A percentile compares a stretch with the other conserved stretches of the same genome.
Evolutionary conservation across 768 basidiomycete genomes (phyloP).

Genomic region (Rhodocollybia butyracea): DNA sequence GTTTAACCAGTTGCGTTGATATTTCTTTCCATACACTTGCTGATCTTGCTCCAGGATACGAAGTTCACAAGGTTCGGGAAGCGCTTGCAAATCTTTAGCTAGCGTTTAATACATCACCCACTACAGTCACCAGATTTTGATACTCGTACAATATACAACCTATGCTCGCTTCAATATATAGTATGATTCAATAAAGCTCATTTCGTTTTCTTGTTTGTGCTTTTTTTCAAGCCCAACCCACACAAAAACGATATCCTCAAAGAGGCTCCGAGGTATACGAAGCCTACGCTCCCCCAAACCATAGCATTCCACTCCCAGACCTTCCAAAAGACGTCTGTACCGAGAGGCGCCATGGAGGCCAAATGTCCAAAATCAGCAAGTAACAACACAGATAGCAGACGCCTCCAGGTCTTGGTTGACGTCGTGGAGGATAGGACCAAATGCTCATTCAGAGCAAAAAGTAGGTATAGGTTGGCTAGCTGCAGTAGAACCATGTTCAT

Average conservation of each 20-base stretch:
- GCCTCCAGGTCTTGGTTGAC: constrained; percentile 38
- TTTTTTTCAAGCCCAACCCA: constrained; percentile 27
- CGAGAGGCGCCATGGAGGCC: constrained; percentile 40
- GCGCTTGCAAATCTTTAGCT: neutral
- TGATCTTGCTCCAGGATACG: neutral
- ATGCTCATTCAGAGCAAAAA: constrained; percentile 49
- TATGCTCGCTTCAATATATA: no score
- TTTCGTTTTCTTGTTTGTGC: neutral
- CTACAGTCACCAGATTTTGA: no score
- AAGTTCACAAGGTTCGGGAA: neutral
- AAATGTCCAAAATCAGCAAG: constrained; percentile 50
- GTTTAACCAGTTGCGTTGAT: neutral
- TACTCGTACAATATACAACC: neutral
- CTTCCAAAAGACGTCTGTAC: constrained; percentile 37
- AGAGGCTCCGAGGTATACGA: constrained; percentile 44
- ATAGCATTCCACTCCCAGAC: constrained; percentile 51
- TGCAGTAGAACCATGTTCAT: constrained; percentile 41
- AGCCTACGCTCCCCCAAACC: constrained; percentile 53
- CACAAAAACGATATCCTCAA: constrained; percentile 39
- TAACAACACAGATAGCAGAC: constrained; percentile 40
- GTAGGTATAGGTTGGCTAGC: constrained; percentile 47
- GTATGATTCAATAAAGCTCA: neutral
- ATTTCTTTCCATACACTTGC: neutral
- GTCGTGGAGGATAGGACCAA: constrained; percentile 43
- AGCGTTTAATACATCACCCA: neutral